Evolutionary conservation across 129 eudicot genomes (phyloP).

Genomic region (Sambucus nigra): DNA sequence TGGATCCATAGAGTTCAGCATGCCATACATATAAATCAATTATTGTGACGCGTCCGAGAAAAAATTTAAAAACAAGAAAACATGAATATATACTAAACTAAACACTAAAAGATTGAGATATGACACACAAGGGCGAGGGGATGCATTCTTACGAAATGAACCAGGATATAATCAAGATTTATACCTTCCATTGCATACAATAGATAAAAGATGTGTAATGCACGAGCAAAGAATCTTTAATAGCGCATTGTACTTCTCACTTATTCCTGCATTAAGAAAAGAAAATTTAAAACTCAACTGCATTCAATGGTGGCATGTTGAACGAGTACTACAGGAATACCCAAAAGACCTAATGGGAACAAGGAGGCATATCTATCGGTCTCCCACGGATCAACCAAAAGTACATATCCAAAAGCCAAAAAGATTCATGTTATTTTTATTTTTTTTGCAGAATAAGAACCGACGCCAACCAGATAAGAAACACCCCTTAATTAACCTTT

Average conservation of each 20-base stretch:
- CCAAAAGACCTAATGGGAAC: conserved; percentile 6
- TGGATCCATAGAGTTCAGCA: too few relatives aligned
- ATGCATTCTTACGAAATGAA: background rate
- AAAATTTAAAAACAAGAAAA: background rate
- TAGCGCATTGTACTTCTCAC: conserved; percentile 41
- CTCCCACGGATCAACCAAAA: background rate
- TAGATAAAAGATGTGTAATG: conserved; percentile 32
- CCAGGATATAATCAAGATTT: background rate
- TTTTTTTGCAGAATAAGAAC: background rate
- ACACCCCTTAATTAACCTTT: background rate
- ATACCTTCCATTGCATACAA: conserved; percentile 64
- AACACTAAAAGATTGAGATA: background rate
- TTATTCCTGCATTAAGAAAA: conserved; percentile 40
- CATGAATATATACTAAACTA: background rate
- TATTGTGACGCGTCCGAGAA: too few relatives aligned
- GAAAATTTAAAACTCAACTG: background rate
- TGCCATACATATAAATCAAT: too few relatives aligned
- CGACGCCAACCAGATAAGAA: background rate
- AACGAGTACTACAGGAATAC: background rate
- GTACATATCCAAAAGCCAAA: background rate
- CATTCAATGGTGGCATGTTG: background rate
- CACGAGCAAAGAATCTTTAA: conserved; percentile 43
- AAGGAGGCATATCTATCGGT: background rate
- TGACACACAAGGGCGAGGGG: background rate
- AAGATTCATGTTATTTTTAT: background rate